Evolutionary conservation across 306 rosid species (phyloP), one percentile per base, ranked within the genome.

Genomic region (apple (Malus domestica)): DNA sequence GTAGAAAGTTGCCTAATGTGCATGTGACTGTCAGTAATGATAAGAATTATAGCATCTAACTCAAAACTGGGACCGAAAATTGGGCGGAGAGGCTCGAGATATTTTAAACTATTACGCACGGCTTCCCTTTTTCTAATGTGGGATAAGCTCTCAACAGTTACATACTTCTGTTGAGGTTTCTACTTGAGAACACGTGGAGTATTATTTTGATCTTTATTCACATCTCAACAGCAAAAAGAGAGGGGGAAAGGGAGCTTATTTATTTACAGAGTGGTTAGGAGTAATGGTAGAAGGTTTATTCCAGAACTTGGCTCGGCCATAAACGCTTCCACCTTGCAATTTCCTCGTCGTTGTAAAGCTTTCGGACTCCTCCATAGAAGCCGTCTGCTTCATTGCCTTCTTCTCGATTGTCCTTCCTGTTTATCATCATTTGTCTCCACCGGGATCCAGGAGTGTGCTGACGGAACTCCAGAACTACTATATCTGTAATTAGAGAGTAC

Each of bases 291-390:
- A 76, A 76, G 70, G 72, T 49, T 67, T 81, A 84, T 80, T 87
- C 90, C 69, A 84, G 80, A 71, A 25, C 74, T 84, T 78, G 81
- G 60, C 80, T 76, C 60, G 97, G 96, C 96, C 96, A 88, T n/a
- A 89, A 66, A 57, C 62, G 81, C 80, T 83, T 88, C 99, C 99
- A 95, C 84, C 76, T 85, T 61, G 83, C 69, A 65, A 92, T 92
- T 75, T 92, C 99, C 38, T 88, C 91, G 64, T 71, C 82, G 23
- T 79, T 75, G 40, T 89, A 77, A 25, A 95, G 83, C 85, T 92
- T 92, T 81, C 99, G 85, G 42, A 95, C 77, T 49, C 99, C 99
- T 1, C 96, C 99, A 75, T 95, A 95, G 70, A 90, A 90, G 2
- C 99, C 99, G 73, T 90, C 93, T 42, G 73, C 80, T 83, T 82